Base-by-base conservation (phyloP, 768 basidiomycete species). In the Hysterangium stoloniferum region DNA sequence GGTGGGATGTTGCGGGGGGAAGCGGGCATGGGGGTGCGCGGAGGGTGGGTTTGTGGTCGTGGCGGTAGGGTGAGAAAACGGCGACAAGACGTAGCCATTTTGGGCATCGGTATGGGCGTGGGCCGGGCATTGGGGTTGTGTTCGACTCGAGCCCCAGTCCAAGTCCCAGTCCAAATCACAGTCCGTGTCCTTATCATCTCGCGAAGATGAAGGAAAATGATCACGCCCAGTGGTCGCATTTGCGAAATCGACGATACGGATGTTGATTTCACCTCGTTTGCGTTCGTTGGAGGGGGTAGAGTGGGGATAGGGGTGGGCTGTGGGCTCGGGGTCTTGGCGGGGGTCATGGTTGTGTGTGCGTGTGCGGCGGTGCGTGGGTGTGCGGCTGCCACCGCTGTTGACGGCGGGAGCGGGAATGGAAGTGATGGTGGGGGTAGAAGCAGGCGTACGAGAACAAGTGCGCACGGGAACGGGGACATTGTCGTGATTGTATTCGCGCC, bases 201-300 rank as follows among this genome's bases (percentile, higher is more conserved):
- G 65, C 3, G 74, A 66, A 1, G 82, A 77, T 61, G 77, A 76
- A 8, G 83, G 76, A 36, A 87, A 66, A 79, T 90, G 98, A 65
- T 99, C 96, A 20, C 76, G 75, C 11, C 96, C 96, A 1, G 94
- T 97, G 7, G 93, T 97, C 45, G 96, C 97, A 62, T 97, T 95
- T 9, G 95, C 96, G 68, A 99, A 99, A 67, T 99, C 96, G 49
- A 99, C 96, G 45, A 99, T 82, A 29, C 94, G 90, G 55, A 99
- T 87, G 62, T 89, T 91, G 54, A 98, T 79, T 63, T 96, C 95
- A 27, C 96, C 96, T 19, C 89, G 72, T 62, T 83, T 86, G 52
- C 82, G 79, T 47, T 78, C 78, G n/a, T 77, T 77, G 42, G 67
- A 71, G 29, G 57, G 54, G 13, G 76, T 74, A 35, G 82, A 78